These are phyloP conservation scores for Calonectria pauciramosa DNA, from an alignment of 2,329 filamentous ascomycete species.

Conservation along the genomic window DNA sequence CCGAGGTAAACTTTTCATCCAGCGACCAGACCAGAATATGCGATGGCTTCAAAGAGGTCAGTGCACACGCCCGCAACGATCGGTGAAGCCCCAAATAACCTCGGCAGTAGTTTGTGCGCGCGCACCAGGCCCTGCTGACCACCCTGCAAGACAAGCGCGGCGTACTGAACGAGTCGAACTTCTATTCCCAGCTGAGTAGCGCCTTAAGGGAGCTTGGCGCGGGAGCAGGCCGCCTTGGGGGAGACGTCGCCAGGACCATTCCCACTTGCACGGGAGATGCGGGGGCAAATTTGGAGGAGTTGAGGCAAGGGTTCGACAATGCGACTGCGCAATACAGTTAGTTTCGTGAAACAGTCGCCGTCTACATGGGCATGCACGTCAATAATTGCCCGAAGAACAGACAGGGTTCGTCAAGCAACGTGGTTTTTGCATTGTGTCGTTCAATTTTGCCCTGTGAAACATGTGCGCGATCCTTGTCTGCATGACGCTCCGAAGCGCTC, in stretches of 20 bases:
- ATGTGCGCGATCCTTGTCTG: background rate
- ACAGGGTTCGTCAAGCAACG: background rate
- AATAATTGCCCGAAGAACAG: background rate
- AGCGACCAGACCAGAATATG: background rate
- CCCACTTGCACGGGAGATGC: background rate
- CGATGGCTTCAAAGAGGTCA: slow-evolving; percentile 1
- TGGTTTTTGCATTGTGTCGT: background rate
- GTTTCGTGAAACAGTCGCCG: background rate
- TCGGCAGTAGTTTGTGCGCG: background rate
- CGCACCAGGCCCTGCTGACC: background rate
- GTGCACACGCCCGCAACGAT: background rate
- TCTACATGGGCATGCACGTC: background rate
- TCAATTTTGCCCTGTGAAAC: background rate
- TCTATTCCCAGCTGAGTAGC: background rate
- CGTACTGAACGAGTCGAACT: background rate
- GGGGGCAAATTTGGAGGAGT: background rate
- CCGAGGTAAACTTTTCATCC: background rate
- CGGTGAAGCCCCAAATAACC: background rate
- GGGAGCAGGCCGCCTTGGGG: background rate
- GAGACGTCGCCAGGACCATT: background rate
- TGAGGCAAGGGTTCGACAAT: background rate
- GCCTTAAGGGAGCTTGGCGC: background rate
- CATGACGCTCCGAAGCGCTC: background rate
- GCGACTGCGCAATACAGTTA: background rate
- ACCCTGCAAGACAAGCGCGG: background rate